phyloP scores from a whole-genome alignment of 1,139 yeast species.

The Debaryomyces psychrophilus region DNA sequence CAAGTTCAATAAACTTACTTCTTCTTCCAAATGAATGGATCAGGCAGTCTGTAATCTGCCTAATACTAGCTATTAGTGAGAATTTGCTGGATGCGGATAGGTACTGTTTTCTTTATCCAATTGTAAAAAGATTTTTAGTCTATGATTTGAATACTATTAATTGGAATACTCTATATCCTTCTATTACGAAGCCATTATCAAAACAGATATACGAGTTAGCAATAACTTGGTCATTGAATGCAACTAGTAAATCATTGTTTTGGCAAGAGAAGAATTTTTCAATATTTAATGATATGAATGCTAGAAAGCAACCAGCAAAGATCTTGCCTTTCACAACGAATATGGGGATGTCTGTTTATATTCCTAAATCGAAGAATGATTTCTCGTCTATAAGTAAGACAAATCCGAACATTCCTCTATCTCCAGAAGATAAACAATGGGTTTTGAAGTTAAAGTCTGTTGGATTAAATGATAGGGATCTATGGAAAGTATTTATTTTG shows the following conservation, averaged over 20 bases:
- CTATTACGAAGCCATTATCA: constrained; percentile 67
- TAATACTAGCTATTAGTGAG: constrained; percentile 64
- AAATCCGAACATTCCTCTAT: constrained; percentile 31
- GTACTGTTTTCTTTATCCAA: constrained; percentile 81
- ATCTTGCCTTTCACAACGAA: constrained; percentile 33
- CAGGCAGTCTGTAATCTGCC: constrained; percentile 64
- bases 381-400: constrained; percentile 21
- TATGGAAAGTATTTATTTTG: constrained; percentile 80
- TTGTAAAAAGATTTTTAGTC: constrained; percentile 73
- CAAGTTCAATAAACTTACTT: constrained; percentile 37
- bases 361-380: constrained; percentile 27
- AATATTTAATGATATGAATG: constrained; percentile 15
- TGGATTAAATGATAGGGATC: constrained; percentile 70
- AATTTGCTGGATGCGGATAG: constrained; percentile 75
- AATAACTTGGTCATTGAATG: constrained; percentile 71
- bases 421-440: constrained; percentile 77
- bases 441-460: constrained; percentile 65
- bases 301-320: constrained; percentile 15
- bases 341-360: constrained; percentile 45
- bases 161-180: constrained; percentile 66
- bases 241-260: constrained; percentile 65
- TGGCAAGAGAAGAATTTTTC: constrained; percentile 51
- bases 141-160: constrained; percentile 72
- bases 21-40: constrained; percentile 91
- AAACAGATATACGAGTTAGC: constrained; percentile 67